Evolutionary conservation across 192 early-diverging fungal genomes (phyloP), one percentile per base, ranked within the genome.

Genomic region (Dissophora globulifera): DNA sequence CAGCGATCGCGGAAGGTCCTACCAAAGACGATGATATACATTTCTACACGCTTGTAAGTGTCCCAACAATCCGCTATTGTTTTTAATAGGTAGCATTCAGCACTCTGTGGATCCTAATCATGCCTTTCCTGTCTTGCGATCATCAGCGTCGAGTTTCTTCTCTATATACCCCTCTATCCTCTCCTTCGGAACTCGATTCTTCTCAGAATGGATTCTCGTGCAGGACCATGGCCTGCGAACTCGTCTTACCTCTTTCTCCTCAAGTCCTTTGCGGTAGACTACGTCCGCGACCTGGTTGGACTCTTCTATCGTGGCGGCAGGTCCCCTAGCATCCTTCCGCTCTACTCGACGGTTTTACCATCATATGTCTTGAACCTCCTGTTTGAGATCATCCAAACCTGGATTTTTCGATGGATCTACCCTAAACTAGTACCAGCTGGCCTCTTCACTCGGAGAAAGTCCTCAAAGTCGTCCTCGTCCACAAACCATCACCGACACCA

Each of bases 81-180:
- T 33, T 33, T 16, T n/a, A n/a, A n/a, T n/a, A n/a, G n/a, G n/a
- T n/a, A n/a, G n/a, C n/a, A n/a, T n/a, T n/a, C n/a, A n/a, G n/a
- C n/a, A n/a, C n/a, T n/a, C n/a, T n/a, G n/a, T n/a, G n/a, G n/a
- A n/a, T n/a, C n/a, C n/a, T n/a, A 22, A 47, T 47, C n/a, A n/a
- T 0, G 1, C 17, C 35, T 38, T 38, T 38, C 35, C 13, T 38
- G 6, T 38, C 13, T 13, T 9, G 13, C 35, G 6, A 13, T n/a
- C 35, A 47, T 2, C 40, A 76, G 72, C 19, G 52, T 67, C 47
- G 72, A 76, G 52, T 76, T 76, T 50, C 50, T 76, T 2, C 38
- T 76, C 26, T 76, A 76, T 57, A 76, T 76, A 76, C 72, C 72
- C 13, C 72, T 76, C 5, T 76, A 76, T 30, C 72, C 72, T 1